Percentiles rank a stretch among this genome's conserved stretches.
Conservation (phyloP, 805 yeast genomes). For the Wickerhamomyces strasburgensis region DNA sequence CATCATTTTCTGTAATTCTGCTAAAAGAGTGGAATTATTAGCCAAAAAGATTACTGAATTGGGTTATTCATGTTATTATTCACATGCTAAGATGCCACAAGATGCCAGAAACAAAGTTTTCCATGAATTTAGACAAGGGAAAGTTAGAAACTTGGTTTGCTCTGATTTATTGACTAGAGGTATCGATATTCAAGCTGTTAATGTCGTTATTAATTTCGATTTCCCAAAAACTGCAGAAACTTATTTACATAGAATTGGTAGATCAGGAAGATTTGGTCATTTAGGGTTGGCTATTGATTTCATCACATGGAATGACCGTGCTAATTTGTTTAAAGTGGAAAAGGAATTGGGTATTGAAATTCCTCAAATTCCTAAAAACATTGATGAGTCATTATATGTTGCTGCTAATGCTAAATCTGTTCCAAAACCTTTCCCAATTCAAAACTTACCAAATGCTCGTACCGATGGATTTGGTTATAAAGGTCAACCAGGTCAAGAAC, state of each 20-base stretch:
- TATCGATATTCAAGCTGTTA: conserved; percentile 98
- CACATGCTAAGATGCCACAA: conserved; percentile 98
- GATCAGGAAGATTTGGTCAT: conserved; percentile 98
- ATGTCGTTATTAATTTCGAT: conserved; percentile 95
- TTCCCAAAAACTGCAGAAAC: conserved; percentile 98
- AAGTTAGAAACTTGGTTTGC: conserved; percentile 94
- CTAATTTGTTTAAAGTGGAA: conserved; percentile 88
- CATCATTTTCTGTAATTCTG: conserved; percentile 94
- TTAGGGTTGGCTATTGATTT: conserved; percentile 95
- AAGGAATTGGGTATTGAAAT: conserved; percentile 97
- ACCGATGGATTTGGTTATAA: conserved; percentile 38
- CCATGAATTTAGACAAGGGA: conserved; percentile 98
- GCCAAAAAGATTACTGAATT: conserved; percentile 95
- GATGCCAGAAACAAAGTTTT: conserved; percentile 95
- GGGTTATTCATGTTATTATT: conserved; percentile 93
- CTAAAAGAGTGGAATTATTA: conserved; percentile 90
- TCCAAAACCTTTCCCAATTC: conserved; percentile 86
- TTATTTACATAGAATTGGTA: conserved; percentile 95
- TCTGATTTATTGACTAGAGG: conserved; percentile 96
- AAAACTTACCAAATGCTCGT: conserved; percentile 42
- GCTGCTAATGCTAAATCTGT: conserved; percentile 68
- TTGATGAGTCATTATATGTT: conserved; percentile 85
- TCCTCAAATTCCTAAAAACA: conserved; percentile 91
- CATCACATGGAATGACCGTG: conserved; percentile 95
- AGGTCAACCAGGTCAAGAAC: conserved; percentile 37